phyloP scores from a whole-genome alignment of 495 filamentous ascomycete species.

The Aspergillus nidulans region DNA sequence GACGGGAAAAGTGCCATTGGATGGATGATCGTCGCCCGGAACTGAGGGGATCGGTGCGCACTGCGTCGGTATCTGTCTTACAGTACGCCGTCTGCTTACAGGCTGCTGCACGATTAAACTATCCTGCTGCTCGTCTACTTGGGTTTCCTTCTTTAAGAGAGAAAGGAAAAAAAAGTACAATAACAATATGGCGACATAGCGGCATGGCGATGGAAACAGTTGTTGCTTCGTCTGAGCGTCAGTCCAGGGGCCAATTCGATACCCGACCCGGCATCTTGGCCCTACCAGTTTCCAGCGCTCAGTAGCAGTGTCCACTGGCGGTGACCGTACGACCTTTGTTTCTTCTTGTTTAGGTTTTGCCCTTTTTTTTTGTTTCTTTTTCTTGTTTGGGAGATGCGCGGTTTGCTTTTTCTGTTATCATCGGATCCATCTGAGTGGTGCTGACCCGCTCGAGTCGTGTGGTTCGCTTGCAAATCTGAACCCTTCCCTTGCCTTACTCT shows the following conservation, averaged over 20 bases:
- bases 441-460: slow-evolving; percentile 5
- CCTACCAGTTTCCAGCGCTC: not conserved
- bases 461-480: not conserved
- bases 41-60: slow-evolving; percentile 15
- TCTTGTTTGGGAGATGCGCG: slow-evolving; percentile 1
- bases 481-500: slow-evolving; percentile 7
- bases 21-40: slow-evolving; percentile 23
- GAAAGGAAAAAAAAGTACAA: not conserved
- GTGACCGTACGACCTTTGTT: slow-evolving; percentile 3
- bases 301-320: slow-evolving; percentile 7
- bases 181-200: too few relatives aligned
- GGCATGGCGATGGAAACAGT: not conserved
- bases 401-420: slow-evolving; percentile 13
- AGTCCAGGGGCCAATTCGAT: slow-evolving; percentile 4
- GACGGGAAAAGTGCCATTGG: slow-evolving; percentile 7
- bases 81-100: slow-evolving; percentile 13
- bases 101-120: slow-evolving; percentile 2
- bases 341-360: not conserved
- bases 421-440: slow-evolving; percentile 2
- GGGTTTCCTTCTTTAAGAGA: too few relatives aligned
- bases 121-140: not conserved
- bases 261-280: slow-evolving; percentile 1
- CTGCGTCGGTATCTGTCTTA: slow-evolving; percentile 17
- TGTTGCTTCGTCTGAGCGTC: not conserved
- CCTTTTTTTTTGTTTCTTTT: slow-evolving; percentile 2